Evolutionary conservation across 352 stramenopile genomes (phyloP).

Genomic region (Globisporangium mamillatum): DNA sequence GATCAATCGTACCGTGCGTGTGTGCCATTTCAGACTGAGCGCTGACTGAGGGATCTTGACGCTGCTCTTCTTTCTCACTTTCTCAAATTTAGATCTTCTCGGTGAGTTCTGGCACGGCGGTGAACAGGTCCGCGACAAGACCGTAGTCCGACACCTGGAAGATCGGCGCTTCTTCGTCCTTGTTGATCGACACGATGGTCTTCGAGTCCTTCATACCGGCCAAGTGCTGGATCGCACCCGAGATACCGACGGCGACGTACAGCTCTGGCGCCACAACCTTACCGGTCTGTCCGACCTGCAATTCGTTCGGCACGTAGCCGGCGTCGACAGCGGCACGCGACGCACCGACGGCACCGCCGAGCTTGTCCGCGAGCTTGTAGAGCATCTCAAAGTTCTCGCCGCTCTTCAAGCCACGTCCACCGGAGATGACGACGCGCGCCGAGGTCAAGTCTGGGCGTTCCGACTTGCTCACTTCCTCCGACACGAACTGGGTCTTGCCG

Average conservation of each 20-base stretch:
- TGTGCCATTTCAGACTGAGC: neutral
- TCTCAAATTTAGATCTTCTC: conserved; percentile 92
- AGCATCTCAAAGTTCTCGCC: conserved; percentile 98
- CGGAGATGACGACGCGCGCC: conserved; percentile 94
- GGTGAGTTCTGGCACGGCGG: conserved; percentile 95
- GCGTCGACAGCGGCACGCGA: conserved; percentile 98
- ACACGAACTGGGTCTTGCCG: conserved; percentile 89
- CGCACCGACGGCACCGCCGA: conserved; percentile 96
- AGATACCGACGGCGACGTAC: conserved; percentile 97
- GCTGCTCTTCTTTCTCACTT: neutral
- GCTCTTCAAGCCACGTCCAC: conserved; percentile 96
- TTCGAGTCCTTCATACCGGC: conserved; percentile 99
- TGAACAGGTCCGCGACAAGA: conserved; percentile 98
- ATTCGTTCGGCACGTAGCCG: conserved; percentile 97
- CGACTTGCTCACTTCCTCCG: conserved; percentile 93
- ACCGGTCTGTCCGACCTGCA: conserved; percentile 99
- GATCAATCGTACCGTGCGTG: neutral
- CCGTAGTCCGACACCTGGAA: conserved; percentile 99
- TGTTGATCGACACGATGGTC: conserved; percentile 99
- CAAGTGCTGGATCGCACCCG: conserved; percentile 99
- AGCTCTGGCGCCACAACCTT: conserved; percentile 98
- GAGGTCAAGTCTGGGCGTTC: conserved; percentile 94
- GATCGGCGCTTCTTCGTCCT: conserved; percentile 99
- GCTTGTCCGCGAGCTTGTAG: conserved; percentile 97
- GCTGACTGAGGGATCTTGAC: conserved; percentile 2